Conservation (phyloP, 2,329 filamentous ascomycete species). For the Gaeumannomyces sp. region DNA sequence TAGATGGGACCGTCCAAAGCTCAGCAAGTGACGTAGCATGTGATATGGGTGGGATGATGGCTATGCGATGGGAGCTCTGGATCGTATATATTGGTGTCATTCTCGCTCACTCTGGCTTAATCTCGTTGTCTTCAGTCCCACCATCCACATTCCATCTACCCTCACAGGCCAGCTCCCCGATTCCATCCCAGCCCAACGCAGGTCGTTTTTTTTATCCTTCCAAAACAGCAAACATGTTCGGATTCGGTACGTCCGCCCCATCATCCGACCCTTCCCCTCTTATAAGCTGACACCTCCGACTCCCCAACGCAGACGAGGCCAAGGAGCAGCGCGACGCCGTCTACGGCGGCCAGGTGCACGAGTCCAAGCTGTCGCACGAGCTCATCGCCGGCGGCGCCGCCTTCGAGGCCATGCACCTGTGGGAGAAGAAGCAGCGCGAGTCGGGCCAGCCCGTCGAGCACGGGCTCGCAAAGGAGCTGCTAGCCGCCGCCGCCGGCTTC, state of each 20-base stretch:
- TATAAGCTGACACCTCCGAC: neutral
- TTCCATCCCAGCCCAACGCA: neutral
- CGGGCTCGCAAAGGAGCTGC: conserved; percentile 69
- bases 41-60: neutral
- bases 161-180: neutral
- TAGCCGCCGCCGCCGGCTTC: conserved; percentile 65
- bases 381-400: conserved; percentile 67
- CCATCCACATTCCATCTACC: neutral
- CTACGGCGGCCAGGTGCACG: conserved; percentile 39
- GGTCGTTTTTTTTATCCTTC: neutral
- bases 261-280: neutral
- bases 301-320: conserved; percentile 29
- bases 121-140: neutral
- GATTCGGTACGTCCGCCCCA: conserved; percentile 5
- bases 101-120: neutral
- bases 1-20: neutral
- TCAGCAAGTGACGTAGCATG: neutral
- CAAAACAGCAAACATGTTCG: conserved; percentile 8
- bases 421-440: conserved; percentile 66
- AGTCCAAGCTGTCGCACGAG: conserved; percentile 66
- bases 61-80: neutral
- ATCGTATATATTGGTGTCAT: neutral
- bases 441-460: conserved; percentile 68
- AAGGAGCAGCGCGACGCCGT: conserved; percentile 37
- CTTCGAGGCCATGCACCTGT: conserved; percentile 75